phyloP scores from a whole-genome alignment of 2,329 filamentous ascomycete genomes.

The Scytalidium sp. region DNA sequence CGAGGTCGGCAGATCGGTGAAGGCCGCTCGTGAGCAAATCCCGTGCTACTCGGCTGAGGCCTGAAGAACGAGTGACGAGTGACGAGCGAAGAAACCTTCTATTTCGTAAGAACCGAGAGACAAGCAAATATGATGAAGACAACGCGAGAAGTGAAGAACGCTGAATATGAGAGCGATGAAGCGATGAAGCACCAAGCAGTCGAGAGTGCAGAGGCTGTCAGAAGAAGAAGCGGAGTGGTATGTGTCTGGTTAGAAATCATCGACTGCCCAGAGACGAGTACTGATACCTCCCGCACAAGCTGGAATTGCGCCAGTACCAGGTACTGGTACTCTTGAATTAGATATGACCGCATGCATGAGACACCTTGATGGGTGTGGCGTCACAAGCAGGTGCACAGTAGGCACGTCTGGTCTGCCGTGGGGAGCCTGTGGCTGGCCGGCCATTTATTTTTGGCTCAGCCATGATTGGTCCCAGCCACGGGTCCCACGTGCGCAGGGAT shows the following conservation, averaged over 20 bases:
- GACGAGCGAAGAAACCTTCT: neutral
- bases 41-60: neutral
- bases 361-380: neutral
- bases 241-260: neutral
- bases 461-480: neutral
- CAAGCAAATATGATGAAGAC: conserved; percentile 3
- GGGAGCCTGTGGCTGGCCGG: neutral
- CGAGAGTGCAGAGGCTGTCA: conserved; percentile 10
- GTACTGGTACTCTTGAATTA: neutral
- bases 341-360: neutral
- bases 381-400: too few species aligned
- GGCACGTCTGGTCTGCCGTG: neutral
- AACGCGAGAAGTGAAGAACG: conserved; percentile 8
- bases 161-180: conserved; percentile 15
- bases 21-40: neutral
- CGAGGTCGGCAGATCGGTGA: neutral
- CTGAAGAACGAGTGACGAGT: neutral
- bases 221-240: neutral
- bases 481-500: neutral
- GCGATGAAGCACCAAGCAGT: conserved; percentile 12
- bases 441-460: neutral
- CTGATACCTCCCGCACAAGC: neutral
- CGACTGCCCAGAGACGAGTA: neutral
- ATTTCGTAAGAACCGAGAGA: conserved; percentile 6
- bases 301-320: neutral